Conservation (phyloP, 208 protist genomes). For the Endotrypanum monterogeii region DNA sequence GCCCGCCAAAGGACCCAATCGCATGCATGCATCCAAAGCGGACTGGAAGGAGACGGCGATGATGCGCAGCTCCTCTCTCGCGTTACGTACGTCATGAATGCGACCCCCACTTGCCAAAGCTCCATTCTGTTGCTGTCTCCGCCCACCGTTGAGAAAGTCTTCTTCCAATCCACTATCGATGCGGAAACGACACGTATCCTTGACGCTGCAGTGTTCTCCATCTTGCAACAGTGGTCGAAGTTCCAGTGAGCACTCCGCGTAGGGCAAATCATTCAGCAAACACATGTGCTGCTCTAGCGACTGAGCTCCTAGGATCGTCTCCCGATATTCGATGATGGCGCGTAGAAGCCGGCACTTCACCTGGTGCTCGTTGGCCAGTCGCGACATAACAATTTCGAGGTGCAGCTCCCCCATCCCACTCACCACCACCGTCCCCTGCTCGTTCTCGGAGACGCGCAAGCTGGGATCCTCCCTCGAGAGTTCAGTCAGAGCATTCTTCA, state of each 20-base stretch:
- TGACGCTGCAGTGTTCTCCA: slow-evolving; percentile 15
- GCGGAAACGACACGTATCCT: slow-evolving; percentile 42
- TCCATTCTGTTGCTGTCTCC: background rate
- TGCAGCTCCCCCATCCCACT: slow-evolving; percentile 97
- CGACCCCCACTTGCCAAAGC: slow-evolving; percentile 13
- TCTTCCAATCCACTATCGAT: slow-evolving; percentile 50
- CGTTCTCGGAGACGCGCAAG: slow-evolving; percentile 83
- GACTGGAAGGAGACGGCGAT: slow-evolving; percentile 38
- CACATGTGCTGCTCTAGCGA: slow-evolving; percentile 31
- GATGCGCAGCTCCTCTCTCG: slow-evolving; percentile 49
- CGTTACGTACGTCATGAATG: slow-evolving; percentile 38
- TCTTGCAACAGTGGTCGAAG: slow-evolving; percentile 52
- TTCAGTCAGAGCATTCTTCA: slow-evolving; percentile 92
- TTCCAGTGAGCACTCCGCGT: slow-evolving; percentile 63
- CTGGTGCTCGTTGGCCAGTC: slow-evolving; percentile 92
- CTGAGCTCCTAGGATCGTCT: slow-evolving; percentile 44
- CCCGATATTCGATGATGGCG: slow-evolving; percentile 88
- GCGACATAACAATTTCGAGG: slow-evolving; percentile 95
- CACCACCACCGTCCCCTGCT: slow-evolving; percentile 93
- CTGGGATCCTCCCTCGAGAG: slow-evolving; percentile 95
- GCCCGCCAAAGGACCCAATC: slow-evolving; percentile 68
- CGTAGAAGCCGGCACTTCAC: slow-evolving; percentile 87
- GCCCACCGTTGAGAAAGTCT: slow-evolving; percentile 24
- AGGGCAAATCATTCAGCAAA: slow-evolving; percentile 61
- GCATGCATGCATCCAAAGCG: slow-evolving; percentile 56